These are phyloP conservation scores for Kwoniella bestiolae DNA, from an alignment of 768 basidiomycete species.

Conservation along the genomic window DNA sequence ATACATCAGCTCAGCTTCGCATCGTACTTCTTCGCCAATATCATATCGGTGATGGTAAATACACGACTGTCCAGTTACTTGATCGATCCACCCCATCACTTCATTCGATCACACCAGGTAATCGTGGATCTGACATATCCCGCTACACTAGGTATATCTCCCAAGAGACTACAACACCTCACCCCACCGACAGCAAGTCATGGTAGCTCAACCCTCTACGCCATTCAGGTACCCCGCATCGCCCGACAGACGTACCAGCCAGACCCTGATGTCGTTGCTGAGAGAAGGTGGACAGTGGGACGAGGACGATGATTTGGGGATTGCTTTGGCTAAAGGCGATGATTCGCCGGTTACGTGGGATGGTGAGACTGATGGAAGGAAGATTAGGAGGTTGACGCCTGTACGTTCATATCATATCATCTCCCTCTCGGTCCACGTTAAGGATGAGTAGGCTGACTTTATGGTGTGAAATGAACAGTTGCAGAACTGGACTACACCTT, in stretches of 20 bases:
- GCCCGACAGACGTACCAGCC: conserved; percentile 13
- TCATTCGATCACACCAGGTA: too few species aligned
- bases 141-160: conserved; percentile 35
- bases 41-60: conserved; percentile 31
- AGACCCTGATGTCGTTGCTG: conserved; percentile 39
- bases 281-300: conserved; percentile 50
- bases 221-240: background rate
- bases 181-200: conserved; percentile 23
- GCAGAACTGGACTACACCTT: conserved; percentile 16
- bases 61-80: too few species aligned
- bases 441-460: too few species aligned
- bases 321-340: background rate
- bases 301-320: conserved; percentile 33
- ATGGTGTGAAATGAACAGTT: too few species aligned
- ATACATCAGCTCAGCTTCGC: conserved; percentile 27
- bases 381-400: background rate
- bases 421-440: too few species aligned
- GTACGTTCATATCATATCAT: too few species aligned
- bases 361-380: background rate
- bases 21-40: conserved; percentile 31
- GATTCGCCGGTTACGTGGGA: background rate
- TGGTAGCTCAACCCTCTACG: conserved; percentile 23
- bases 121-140: background rate
- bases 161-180: conserved; percentile 27
- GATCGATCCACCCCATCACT: too few species aligned